Evolutionary conservation across 1,139 yeast species (phyloP), one percentile per base, ranked within the genome.

Genomic region (Sugiyamaella sp.): DNA sequence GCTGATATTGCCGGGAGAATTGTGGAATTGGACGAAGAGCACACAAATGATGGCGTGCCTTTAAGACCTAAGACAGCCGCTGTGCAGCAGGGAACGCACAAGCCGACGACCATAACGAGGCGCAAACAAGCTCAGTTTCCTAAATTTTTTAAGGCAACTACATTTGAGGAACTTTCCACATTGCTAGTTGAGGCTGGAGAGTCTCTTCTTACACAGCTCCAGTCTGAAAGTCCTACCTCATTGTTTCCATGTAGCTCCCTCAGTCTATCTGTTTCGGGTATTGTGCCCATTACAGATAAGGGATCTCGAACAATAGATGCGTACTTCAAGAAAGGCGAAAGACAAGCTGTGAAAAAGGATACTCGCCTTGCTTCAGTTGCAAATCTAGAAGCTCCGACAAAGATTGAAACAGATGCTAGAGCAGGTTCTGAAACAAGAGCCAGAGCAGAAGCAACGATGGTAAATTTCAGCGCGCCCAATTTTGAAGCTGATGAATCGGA

Each of bases 1-100:
- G 95, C 93, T 0, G 99, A 93, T 64, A 71, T 93, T 43, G 73
- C 80, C 33, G 83, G 85, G 52, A 70, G 99, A 50, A 67, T 90
- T 10, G 73, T 79, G 24, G 98, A 91, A 62, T 68, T 85, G 63
- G 95, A 89, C 60, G 96, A 89, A 57, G 72, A 73, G 25, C 38
- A 29, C 17, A 44, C 8, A 1, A 49, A 43, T 41, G 47, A 57
- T 25, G 59, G 63, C 8, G 33, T 56, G 3, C 52, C 58, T 0
- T 55, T 66, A 10, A 60, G 74, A 12, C 78, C 79, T 2, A 65
- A 64, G 35, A 71, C 75, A 0, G 60, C 74, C n/a, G 61, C 67
- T 1, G 47, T 75, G 9, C 65, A 64, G 14, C 65, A 57, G 32
- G 55, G 58, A 24, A 59, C 51, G 47, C 52, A 46, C 55, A 56